A percentile compares a stretch with the other conserved stretches of the same genome.
phyloP scores from a whole-genome alignment of 1,139 yeast species.

The Yamadazyma triangularis region DNA sequence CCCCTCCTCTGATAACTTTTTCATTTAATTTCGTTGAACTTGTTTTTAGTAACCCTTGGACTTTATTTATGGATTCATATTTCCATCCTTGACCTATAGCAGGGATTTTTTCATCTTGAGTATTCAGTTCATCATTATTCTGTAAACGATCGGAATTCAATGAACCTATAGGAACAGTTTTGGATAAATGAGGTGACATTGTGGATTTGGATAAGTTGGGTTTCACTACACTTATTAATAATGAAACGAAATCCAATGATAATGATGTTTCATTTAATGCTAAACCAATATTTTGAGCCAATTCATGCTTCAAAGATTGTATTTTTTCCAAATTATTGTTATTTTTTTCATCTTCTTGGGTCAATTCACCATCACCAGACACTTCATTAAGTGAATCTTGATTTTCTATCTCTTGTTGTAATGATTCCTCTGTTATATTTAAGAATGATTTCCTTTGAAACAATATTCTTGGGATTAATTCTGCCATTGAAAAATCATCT shows the following conservation, averaged over 20 bases:
- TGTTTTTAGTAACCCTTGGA: constrained; percentile 47
- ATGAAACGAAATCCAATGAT: constrained; percentile 80
- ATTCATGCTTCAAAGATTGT: constrained; percentile 50
- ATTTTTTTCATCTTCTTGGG: constrained; percentile 7
- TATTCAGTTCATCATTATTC: constrained; percentile 17
- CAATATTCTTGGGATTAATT: constrained; percentile 39
- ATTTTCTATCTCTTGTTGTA: constrained; percentile 22
- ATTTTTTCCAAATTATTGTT: constrained; percentile 43
- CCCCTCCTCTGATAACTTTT: constrained; percentile 59
- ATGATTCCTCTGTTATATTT: constrained; percentile 53
- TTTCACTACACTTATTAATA: constrained; percentile 73
- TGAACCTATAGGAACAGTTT: constrained; percentile 76
- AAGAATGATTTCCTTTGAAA: constrained; percentile 36
- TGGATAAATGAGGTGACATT: constrained; percentile 82
- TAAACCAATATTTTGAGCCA: constrained; percentile 50
- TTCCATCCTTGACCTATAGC: constrained; percentile 84
- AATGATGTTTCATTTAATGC: constrained; percentile 89
- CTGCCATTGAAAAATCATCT: constrained; percentile 34
- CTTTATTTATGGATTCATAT: constrained; percentile 56
- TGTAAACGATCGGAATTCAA: constrained; percentile 64
- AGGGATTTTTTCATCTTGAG: constrained; percentile 26
- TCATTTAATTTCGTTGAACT: constrained; percentile 50
- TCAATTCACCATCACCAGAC: constrained; percentile 1
- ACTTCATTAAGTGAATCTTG: constrained; percentile 6
- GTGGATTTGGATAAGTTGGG: constrained; percentile 85